Base-by-base conservation (phyloP, 495 filamentous ascomycete species). In the Neurospora sp. region DNA sequence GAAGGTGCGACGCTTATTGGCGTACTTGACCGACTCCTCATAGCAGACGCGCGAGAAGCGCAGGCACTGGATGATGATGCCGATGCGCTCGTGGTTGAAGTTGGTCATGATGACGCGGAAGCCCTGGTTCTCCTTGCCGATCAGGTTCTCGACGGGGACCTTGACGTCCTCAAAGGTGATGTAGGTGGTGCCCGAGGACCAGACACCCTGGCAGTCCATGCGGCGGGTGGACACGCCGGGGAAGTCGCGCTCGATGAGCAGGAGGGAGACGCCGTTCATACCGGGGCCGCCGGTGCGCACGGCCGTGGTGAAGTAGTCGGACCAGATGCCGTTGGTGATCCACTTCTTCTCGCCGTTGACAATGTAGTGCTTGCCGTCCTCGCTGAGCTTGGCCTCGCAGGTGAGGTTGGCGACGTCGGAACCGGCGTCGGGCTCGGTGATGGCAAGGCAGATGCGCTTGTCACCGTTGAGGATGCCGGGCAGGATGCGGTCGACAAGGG, bases 301-400 rank as follows among this genome's bases (percentile, higher is more conserved):
- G 53, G 96, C 96, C 41, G 91, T 93, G 70, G 96, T 98, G 86
- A 99, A 99, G 84, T 98, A 99, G 80, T 99, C 96, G 72, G 86
- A 88, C 92, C 93, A 98, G 74, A 97, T 88, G 77, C 96, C 96
- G 85, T 99, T 98, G 78, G 95, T 98, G 82, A 99, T 99, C 96
- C 96, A 98, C 83, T 99, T 99, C 90, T 99, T 98, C 88, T 98
- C 96, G 53, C 96, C 96, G 79, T 98, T 99, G 82, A 99, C 96
- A 73, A 99, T 98, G 82, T 96, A 99, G 82, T 98, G 93, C 87
- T 98, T 99, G 78, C 96, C 96, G 79, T 98, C 95, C 76, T 93
- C 89, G 70, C 86, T 90, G 59, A 97, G 90, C 84, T 96, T 97
- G 38, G 96, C 96, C 85, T 97, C 94, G 80, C 95, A 98, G 35